phyloP scores from a whole-genome alignment of 768 basidiomycete genomes.

The Boletus barrowsii region DNA sequence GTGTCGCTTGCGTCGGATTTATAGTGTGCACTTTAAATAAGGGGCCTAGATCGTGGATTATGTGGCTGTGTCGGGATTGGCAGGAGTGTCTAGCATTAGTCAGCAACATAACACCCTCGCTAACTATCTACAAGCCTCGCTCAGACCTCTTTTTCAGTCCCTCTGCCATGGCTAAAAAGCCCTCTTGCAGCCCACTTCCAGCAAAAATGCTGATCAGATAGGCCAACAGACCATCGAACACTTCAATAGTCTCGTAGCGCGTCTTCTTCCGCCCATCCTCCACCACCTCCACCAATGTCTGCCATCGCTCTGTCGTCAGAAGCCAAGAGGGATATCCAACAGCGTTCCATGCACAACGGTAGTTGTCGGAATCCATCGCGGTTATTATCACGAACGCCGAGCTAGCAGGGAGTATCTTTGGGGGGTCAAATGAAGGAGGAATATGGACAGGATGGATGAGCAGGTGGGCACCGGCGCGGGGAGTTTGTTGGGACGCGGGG shows the following conservation, averaged over 20 bases:
- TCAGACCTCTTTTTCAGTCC: constrained; percentile 55
- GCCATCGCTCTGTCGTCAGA: constrained; percentile 60
- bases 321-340: constrained; percentile 43
- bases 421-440: constrained; percentile 53
- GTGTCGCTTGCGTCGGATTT: constrained; percentile 13
- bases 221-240: constrained; percentile 54
- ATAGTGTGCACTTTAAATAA: constrained; percentile 6
- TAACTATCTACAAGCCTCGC: neutral
- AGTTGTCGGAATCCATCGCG: constrained; percentile 48
- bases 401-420: constrained; percentile 29
- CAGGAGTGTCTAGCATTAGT: constrained; percentile 24
- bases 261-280: constrained; percentile 47
- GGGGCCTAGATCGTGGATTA: constrained; percentile 22
- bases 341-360: constrained; percentile 57
- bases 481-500: constrained; percentile 42
- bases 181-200: constrained; percentile 39
- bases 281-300: constrained; percentile 46
- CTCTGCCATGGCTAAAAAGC: constrained; percentile 54
- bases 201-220: constrained; percentile 49
- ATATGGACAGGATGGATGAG: constrained; percentile 52
- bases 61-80: constrained; percentile 27
- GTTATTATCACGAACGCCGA: constrained; percentile 47
- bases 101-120: constrained; percentile 2
- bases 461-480: constrained; percentile 46
- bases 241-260: constrained; percentile 62